Base-by-base conservation (phyloP, 116 monocot genomes). In the Trichopus zeylanicus region DNA sequence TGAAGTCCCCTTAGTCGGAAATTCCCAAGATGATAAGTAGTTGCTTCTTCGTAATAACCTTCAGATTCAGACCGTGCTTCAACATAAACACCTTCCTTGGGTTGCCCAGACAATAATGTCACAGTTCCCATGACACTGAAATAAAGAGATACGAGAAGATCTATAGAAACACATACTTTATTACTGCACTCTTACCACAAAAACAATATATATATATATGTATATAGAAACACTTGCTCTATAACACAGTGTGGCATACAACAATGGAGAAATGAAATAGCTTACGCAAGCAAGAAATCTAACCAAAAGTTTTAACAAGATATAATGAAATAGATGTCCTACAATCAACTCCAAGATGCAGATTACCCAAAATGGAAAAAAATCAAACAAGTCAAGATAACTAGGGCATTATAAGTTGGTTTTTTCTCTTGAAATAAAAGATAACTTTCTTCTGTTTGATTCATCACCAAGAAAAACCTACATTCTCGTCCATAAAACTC, bases 21-120 rank as follows among this genome's bases (percentile, higher is more conserved):
- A 60, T 80, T 81, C 59, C 97, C 97, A 7, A 60, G 26, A 51
- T 12, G 58, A 66, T 97, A 84, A 26, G 91, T 81, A 63, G 61
- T 75, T 51, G 97, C 81, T 78, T 91, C 91, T 72, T 97, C 97
- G 52, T 91, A 97, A 80, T 70, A 79, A 39, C 84, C 97, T 85
- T 73, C 82, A 34, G 78, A 76, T 61, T 91, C 84, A 16, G 97
- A 81, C 28, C 97, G 71, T 61, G 97, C 97, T 75, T 91, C 97
- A 27, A 97, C 63, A 64, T 75, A 75, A 31, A 87, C 72, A 53
- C 80, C 80, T 67, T 76, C 91, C 67, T 84, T 97, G 73, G 97
- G 82, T 66, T 70, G 78, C 29, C 84, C 97, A 74, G 91, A 79
- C 10, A 97, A 64, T 57, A 91, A 58, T 66, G 87, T 72, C 51